These are phyloP conservation scores for Crithidia thermophila DNA, from an alignment of 208 protist genomes.

Conservation along the genomic window DNA sequence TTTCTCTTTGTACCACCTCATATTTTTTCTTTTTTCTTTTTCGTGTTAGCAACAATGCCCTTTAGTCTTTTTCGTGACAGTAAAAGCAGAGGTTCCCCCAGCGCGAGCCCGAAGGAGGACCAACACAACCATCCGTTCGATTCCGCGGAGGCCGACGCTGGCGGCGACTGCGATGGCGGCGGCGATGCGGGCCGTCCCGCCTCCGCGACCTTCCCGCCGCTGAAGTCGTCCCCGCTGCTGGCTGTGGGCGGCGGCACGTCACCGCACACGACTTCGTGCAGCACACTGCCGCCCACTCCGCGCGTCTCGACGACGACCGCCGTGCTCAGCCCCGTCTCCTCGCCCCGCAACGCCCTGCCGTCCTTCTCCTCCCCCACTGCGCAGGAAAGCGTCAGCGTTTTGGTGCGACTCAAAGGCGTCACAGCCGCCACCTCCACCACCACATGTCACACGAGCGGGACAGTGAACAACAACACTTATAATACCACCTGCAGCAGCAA, in stretches of 20 bases:
- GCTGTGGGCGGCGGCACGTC: not conserved
- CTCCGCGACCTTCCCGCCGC: not conserved
- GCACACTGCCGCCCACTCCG: not conserved
- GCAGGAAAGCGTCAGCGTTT: slow-evolving; percentile 40
- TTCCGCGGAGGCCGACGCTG: not conserved
- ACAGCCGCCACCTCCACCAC: not conserved
- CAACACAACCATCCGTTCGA: not conserved
- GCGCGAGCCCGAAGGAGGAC: too few species aligned
- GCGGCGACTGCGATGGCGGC: not conserved
- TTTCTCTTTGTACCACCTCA: slow-evolving; percentile 15
- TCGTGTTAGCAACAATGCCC: not conserved
- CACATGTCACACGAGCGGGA: too few species aligned
- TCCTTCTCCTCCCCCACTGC: not conserved
- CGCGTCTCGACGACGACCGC: not conserved
- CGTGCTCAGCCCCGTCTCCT: not conserved
- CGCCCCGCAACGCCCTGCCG: not conserved
- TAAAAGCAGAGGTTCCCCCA: not conserved
- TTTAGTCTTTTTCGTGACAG: not conserved
- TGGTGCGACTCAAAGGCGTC: slow-evolving; percentile 40
- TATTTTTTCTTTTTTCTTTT: not conserved
- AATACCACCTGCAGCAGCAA: too few species aligned
- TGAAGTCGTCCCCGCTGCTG: not conserved
- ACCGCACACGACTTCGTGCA: not conserved
- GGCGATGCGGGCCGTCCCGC: not conserved
- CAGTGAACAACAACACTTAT: too few species aligned